Conservation (phyloP, 2,329 filamentous ascomycete species). For the Phaeosphaeriaceae sp. region DNA sequence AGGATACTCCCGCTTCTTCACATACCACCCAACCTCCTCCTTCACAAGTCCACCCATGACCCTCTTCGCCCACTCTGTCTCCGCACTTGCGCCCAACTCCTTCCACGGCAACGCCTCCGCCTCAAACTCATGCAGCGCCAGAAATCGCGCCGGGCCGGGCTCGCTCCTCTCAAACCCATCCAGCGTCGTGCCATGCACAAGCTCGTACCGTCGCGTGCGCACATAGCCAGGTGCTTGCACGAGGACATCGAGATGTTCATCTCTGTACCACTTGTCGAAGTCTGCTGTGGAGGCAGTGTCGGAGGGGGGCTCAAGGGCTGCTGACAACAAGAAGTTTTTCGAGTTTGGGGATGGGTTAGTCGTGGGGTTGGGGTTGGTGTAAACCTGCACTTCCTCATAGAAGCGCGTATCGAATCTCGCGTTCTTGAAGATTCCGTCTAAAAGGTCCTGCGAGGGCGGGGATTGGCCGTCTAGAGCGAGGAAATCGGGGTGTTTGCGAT, state of each 20-base stretch:
- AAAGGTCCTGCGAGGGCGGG: slow-evolving; percentile 21
- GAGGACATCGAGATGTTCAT: slow-evolving; percentile 25
- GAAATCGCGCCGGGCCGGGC: slow-evolving; percentile 16
- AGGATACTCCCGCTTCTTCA: slow-evolving; percentile 22
- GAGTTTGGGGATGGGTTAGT: background rate
- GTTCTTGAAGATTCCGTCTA: slow-evolving; percentile 32
- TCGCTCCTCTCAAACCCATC: slow-evolving; percentile 23
- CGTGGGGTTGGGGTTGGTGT: background rate
- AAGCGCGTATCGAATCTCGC: slow-evolving; percentile 38
- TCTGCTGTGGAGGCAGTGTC: slow-evolving; percentile 7
- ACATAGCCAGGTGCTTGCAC: slow-evolving; percentile 20
- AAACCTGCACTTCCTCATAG: slow-evolving; percentile 19
- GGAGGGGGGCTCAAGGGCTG: slow-evolving; percentile 11
- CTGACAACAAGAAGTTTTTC: slow-evolving; percentile 16
- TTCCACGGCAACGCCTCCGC: slow-evolving; percentile 24
- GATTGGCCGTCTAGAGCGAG: slow-evolving; percentile 29
- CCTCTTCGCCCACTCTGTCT: slow-evolving; percentile 31
- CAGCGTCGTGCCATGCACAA: slow-evolving; percentile 24
- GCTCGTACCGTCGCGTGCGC: slow-evolving; percentile 25
- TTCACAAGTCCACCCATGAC: slow-evolving; percentile 19
- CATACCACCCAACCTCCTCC: slow-evolving; percentile 28
- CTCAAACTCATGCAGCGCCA: slow-evolving; percentile 35
- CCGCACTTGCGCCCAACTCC: slow-evolving; percentile 18
- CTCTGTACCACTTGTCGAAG: slow-evolving; percentile 31
- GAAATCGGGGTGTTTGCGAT: slow-evolving; percentile 27